A percentile compares a stretch with the other conserved stretches of the same genome.
Evolutionary conservation across 1,139 yeast genomes (phyloP).

Genomic region (Yamadazyma kanchanaburiensis): DNA sequence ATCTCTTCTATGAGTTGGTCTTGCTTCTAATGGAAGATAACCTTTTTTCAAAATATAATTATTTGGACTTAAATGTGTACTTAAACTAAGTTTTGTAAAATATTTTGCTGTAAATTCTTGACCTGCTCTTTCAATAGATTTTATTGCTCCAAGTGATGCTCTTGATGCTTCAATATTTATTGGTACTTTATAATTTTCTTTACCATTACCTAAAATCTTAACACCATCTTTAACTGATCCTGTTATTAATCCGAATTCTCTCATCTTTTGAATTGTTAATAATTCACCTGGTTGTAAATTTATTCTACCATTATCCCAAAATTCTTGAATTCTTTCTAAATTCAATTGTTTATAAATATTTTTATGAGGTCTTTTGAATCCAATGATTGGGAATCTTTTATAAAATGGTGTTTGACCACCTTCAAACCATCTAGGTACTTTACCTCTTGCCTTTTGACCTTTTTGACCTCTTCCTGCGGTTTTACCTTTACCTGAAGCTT

Average conservation of each 20-base stretch:
- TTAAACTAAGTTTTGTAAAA: conserved; percentile 62
- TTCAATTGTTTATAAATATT: conserved; percentile 51
- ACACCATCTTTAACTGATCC: conserved; percentile 79
- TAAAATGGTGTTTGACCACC: conserved; percentile 98
- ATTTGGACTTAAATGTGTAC: conserved; percentile 76
- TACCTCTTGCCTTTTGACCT: conserved; percentile 96
- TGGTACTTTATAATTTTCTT: conserved; percentile 53
- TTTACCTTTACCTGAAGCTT: conserved; percentile 89
- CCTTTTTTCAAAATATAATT: conserved; percentile 67
- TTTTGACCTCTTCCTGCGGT: conserved; percentile 98
- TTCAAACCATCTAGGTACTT: conserved; percentile 91
- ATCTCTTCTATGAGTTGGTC: conserved; percentile 82
- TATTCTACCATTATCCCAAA: conserved; percentile 66
- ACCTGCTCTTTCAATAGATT: conserved; percentile 67
- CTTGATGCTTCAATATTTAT: conserved; percentile 76
- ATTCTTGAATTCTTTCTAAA: conserved; percentile 56
- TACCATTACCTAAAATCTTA: conserved; percentile 71
- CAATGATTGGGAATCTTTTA: conserved; percentile 85
- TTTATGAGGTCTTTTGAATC: conserved; percentile 65
- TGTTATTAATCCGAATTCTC: conserved; percentile 66
- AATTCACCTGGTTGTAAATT: conserved; percentile 62
- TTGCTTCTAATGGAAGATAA: conserved; percentile 77
- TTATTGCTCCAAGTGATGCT: conserved; percentile 75
- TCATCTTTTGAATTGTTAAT: conserved; percentile 62
- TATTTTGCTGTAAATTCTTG: conserved; percentile 73